phyloP scores from a whole-genome alignment of 2,329 filamentous ascomycete genomes.

The Claviceps sp. region DNA sequence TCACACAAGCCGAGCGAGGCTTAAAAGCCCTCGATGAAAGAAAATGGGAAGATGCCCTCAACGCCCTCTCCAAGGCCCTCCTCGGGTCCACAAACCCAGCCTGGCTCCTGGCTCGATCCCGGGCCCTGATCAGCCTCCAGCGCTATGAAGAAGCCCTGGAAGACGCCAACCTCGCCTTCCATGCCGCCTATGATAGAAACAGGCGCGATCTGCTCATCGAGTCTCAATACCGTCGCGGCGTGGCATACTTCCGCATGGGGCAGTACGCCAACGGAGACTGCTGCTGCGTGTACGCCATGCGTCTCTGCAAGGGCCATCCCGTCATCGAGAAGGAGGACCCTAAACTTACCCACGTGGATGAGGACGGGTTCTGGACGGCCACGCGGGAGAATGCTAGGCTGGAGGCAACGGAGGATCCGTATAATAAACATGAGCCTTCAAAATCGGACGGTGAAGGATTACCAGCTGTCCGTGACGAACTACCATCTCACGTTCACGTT shows the following conservation, averaged over 20 bases:
- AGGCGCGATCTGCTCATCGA: conserved; percentile 64
- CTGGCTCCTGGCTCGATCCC: conserved; percentile 75
- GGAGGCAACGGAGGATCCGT: conserved; percentile 10
- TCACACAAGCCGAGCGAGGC: conserved; percentile 43
- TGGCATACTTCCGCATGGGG: conserved; percentile 57
- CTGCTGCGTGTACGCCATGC: conserved; percentile 48
- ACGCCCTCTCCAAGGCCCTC: conserved; percentile 54
- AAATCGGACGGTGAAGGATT: not conserved
- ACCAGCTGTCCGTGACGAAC: too few relatives aligned
- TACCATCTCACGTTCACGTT: not conserved
- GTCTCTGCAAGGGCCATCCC: conserved; percentile 19
- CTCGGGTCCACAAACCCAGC: conserved; percentile 51
- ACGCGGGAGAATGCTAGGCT: conserved; percentile 18
- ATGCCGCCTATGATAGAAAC: conserved; percentile 50
- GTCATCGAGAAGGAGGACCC: conserved; percentile 21
- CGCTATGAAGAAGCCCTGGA: conserved; percentile 50
- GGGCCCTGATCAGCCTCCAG: conserved; percentile 55
- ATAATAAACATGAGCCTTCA: conserved; percentile 11
- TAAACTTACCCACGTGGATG: conserved; percentile 22
- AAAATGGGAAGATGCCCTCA: conserved; percentile 55
- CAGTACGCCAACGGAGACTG: conserved; percentile 63
- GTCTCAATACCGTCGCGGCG: conserved; percentile 69
- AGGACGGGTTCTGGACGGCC: conserved; percentile 33
- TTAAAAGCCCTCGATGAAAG: conserved; percentile 48
- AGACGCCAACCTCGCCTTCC: conserved; percentile 55